Base-by-base conservation (phyloP, 805 yeast species). In the Wickerhamiella parazyma region DNA sequence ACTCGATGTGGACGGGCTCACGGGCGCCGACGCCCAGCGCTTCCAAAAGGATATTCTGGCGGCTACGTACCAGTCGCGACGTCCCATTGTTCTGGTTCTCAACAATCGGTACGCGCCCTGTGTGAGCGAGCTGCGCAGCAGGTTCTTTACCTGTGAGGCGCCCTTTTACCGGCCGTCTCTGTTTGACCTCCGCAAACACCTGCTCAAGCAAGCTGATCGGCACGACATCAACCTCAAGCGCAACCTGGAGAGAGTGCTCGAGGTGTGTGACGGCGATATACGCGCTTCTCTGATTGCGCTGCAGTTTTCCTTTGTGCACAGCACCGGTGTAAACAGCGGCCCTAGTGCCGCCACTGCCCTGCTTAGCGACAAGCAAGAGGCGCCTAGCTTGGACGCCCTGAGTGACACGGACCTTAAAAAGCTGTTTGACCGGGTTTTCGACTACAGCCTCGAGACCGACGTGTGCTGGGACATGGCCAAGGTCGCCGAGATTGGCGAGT, bases 391-490 rank as follows among this genome's bases (percentile, higher is more conserved):
- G 17, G 39, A 44, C 8, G 8, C 10, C 6, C 24, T 29, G 14
- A 21, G 24, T 2, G 42, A 39, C 20, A 8, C 9, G 4, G 46
- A 44, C 19, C 33, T 44, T 14, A 14, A 3, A 8, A 34, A 28
- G 18, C 33, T 44, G 18, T 34, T 33, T 28, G 36, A 34, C 31
- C 36, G 42, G 3, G 42, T 44, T 7, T 34, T 16, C 34, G 36
- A 33, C 22, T 35, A 34, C 19, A 20, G 40, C 14, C 36, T 38
- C 36, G 36, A 38, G n/a, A 40, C 43, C 6, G 38, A 40, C 11
- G 38, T 40, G 6, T 40, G 43, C 38, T 40, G 43, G 43, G 43
- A 40, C 24, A 44, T 44, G 46, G 12, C 6, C 10, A 31, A 34
- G 24, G 37, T 39, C 6, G n/a, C 16, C 36, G 36, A 33, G 28